These are phyloP conservation scores for Citrus australasica DNA, from an alignment of 345 rosid genomes.

Conservation along the genomic window DNA sequence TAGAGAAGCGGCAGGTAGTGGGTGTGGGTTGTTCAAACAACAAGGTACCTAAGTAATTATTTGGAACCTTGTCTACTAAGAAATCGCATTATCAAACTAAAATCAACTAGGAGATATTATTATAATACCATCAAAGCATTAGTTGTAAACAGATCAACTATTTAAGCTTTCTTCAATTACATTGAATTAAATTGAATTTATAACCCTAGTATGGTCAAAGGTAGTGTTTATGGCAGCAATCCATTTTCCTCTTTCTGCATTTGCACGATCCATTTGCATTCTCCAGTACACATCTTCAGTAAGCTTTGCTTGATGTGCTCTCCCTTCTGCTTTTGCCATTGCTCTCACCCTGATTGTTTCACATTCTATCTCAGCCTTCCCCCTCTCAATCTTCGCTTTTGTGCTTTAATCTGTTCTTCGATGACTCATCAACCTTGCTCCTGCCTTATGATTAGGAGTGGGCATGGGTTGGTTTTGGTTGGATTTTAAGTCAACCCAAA, in stretches of 20 bases:
- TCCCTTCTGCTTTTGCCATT: too few species aligned
- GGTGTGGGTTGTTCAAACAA: neutral
- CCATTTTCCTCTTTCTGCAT: constrained; percentile 98
- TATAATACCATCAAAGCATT: neutral
- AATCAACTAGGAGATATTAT: neutral
- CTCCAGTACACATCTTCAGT: constrained; percentile 90
- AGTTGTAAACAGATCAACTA: neutral
- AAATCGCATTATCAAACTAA: neutral
- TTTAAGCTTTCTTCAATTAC: neutral
- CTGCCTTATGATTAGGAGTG: constrained; percentile 69
- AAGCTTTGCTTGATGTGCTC: constrained; percentile 71
- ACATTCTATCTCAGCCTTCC: too few species aligned
- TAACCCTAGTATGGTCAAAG: constrained; percentile 91
- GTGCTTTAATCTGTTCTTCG: constrained; percentile 94
- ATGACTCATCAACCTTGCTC: constrained; percentile 87
- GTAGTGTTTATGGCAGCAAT: constrained; percentile 88
- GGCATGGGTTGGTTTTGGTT: too few species aligned
- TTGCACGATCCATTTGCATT: constrained; percentile 84
- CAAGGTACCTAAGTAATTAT: neutral
- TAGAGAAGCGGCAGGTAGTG: too few species aligned
- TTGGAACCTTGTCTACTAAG: neutral
- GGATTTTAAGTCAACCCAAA: too few species aligned
- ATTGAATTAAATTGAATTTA: neutral
- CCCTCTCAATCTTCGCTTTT: constrained; percentile 27
- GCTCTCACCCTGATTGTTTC: too few species aligned